Conservation (phyloP, 371 early-diverging fungal species). For the Catenaria anguillulae region DNA sequence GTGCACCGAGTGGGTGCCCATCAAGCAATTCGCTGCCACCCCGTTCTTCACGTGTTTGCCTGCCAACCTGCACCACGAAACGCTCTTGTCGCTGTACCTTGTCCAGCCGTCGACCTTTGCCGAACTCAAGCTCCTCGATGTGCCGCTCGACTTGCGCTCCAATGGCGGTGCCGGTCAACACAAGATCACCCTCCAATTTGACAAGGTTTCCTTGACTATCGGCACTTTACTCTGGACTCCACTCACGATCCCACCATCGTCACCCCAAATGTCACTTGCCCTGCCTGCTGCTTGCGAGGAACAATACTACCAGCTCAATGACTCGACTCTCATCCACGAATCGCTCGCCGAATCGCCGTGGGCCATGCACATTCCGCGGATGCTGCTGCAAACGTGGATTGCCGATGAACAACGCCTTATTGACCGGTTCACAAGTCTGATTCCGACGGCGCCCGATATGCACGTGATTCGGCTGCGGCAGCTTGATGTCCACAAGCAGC, state of each 20-base stretch:
- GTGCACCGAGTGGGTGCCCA: not conserved
- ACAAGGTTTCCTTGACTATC: not conserved
- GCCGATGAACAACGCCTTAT: not conserved
- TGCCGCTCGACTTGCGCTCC: not conserved
- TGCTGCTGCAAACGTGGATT: not conserved
- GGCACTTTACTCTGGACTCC: not conserved
- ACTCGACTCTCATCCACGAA: not conserved
- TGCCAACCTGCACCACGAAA: not conserved
- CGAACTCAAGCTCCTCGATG: not conserved
- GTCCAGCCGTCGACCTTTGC: not conserved
- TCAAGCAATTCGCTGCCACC: not conserved
- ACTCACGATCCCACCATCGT: too few relatives aligned
- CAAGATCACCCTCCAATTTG: not conserved
- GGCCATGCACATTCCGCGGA: not conserved
- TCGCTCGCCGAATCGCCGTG: not conserved
- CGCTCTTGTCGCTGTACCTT: not conserved
- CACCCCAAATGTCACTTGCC: not conserved
- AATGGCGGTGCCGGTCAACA: not conserved
- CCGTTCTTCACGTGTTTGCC: not conserved
- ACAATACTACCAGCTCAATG: not conserved
- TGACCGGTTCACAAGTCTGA: not conserved
- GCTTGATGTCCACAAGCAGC: slow-evolving; percentile 5
- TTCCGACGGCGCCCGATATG: not conserved
- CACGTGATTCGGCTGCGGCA: slow-evolving; percentile 1
- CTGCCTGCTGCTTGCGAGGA: not conserved